phyloP scores from a whole-genome alignment of 768 basidiomycete genomes.

The Suillus tomentosus region DNA sequence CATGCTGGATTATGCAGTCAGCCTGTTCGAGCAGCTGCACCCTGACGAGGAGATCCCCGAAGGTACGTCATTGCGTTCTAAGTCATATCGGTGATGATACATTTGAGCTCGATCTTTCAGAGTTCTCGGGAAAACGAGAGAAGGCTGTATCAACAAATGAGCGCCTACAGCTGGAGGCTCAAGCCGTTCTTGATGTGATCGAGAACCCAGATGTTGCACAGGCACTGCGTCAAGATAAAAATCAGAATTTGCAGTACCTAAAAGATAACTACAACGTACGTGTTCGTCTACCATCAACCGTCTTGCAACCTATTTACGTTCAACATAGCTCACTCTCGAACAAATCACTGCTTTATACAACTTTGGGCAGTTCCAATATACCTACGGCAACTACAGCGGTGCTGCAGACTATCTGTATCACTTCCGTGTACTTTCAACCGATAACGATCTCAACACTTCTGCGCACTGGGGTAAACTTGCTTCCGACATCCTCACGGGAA shows the following conservation, averaged over 20 bases:
- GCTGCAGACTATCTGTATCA: slow-evolving; percentile 99
- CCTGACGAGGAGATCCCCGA: slow-evolving; percentile 68
- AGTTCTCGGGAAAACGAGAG: slow-evolving; percentile 82
- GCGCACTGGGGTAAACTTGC: slow-evolving; percentile 99
- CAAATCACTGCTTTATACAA: slow-evolving; percentile 97
- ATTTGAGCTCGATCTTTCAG: slow-evolving; percentile 39
- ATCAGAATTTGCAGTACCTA: slow-evolving; percentile 92
- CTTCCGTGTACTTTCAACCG: slow-evolving; percentile 96
- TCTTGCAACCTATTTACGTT: slow-evolving; percentile 10
- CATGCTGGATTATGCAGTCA: slow-evolving; percentile 93
- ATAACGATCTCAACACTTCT: slow-evolving; percentile 89
- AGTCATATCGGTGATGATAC: background rate
- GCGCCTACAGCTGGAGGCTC: slow-evolving; percentile 84
- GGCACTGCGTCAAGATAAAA: slow-evolving; percentile 93
- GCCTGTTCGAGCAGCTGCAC: slow-evolving; percentile 76
- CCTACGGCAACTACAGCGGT: slow-evolving; percentile 96
- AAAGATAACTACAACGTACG: slow-evolving; percentile 89
- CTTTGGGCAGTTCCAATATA: slow-evolving; percentile 98
- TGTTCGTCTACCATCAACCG: slow-evolving; percentile 14
- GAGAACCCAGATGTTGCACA: slow-evolving; percentile 96
- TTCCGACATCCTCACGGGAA: slow-evolving; percentile 91
- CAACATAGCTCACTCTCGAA: slow-evolving; percentile 80
- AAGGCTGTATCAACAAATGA: slow-evolving; percentile 84
- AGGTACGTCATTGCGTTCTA: slow-evolving; percentile 45
- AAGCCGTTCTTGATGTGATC: slow-evolving; percentile 92